phyloP scores from a whole-genome alignment of 495 filamentous ascomycete genomes.

The Aspergillus ostianus region DNA sequence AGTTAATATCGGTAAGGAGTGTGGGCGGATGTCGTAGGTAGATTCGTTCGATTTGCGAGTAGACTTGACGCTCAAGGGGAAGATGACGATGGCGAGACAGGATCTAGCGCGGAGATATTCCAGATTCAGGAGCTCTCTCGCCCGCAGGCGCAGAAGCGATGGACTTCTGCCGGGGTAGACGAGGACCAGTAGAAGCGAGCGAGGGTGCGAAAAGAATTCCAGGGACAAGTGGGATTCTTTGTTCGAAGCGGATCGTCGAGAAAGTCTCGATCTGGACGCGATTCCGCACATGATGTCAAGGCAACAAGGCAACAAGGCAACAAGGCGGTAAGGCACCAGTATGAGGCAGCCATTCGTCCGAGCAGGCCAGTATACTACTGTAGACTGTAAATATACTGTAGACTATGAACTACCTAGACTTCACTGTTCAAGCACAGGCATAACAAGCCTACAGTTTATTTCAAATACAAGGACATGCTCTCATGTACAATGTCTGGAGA shows the following conservation, averaged over 20 bases:
- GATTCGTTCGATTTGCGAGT: background rate
- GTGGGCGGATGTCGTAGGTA: background rate
- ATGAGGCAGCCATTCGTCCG: conserved; percentile 16
- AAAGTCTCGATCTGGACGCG: background rate
- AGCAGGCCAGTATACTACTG: too few relatives aligned
- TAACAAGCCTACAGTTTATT: background rate
- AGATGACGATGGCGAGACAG: conserved; percentile 2
- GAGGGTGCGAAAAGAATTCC: background rate
- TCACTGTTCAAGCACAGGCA: background rate
- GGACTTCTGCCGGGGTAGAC: conserved; percentile 1
- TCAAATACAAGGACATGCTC: background rate
- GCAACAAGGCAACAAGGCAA: background rate
- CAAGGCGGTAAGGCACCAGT: background rate
- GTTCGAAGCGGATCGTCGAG: background rate
- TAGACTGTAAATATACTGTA: too few relatives aligned
- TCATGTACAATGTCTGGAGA: background rate
- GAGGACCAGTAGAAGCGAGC: background rate
- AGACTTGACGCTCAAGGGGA: background rate
- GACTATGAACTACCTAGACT: too few relatives aligned
- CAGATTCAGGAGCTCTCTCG: conserved; percentile 15
- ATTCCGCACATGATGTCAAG: background rate
- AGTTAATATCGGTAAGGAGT: background rate
- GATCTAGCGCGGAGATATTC: background rate
- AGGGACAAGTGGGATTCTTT: background rate
- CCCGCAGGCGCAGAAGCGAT: conserved; percentile 21